phyloP scores from a whole-genome alignment of 192 early-diverging fungal genomes.

The Physocladia obscura region DNA sequence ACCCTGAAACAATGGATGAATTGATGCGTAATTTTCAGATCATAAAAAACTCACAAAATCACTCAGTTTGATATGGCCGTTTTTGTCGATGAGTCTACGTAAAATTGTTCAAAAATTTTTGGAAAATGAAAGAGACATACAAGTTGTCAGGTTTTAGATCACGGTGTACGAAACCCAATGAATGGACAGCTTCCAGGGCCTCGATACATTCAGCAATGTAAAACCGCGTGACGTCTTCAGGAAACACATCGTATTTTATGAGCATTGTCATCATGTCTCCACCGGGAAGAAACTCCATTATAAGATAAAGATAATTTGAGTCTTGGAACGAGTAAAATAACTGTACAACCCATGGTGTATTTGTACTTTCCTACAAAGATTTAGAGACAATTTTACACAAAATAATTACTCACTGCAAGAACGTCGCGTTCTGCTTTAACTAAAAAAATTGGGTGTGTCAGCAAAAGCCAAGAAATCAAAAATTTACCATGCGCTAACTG shows the following conservation, averaged over 20 bases:
- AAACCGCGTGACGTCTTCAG: constrained; percentile 95
- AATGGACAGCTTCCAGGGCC: constrained; percentile 91
- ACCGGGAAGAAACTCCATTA: constrained; percentile 99
- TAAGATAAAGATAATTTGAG: constrained; percentile 85
- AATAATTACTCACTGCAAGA: constrained; percentile 57
- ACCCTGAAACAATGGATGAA: too few relatives aligned
- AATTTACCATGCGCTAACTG: constrained; percentile 48
- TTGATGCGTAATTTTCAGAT: too few relatives aligned
- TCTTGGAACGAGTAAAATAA: constrained; percentile 99
- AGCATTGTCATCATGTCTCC: constrained; percentile 99
- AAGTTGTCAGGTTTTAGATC: constrained; percentile 68
- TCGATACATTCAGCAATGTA: constrained; percentile 97
- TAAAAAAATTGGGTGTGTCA: constrained; percentile 73
- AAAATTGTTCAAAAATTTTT: constrained; percentile 20
- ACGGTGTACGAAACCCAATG: constrained; percentile 90
- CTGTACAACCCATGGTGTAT: constrained; percentile 96
- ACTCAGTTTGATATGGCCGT: constrained; percentile 98
- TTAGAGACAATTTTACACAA: background rate
- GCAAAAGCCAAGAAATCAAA: background rate
- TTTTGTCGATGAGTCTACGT: constrained; percentile 89
- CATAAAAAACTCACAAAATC: constrained; percentile 68
- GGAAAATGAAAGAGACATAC: background rate
- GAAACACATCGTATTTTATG: constrained; percentile 93
- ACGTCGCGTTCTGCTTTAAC: constrained; percentile 99
- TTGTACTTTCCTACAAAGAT: constrained; percentile 69